phyloP scores from a whole-genome alignment of 2,329 filamentous ascomycete genomes.

The Fusarium abutilonis region DNA sequence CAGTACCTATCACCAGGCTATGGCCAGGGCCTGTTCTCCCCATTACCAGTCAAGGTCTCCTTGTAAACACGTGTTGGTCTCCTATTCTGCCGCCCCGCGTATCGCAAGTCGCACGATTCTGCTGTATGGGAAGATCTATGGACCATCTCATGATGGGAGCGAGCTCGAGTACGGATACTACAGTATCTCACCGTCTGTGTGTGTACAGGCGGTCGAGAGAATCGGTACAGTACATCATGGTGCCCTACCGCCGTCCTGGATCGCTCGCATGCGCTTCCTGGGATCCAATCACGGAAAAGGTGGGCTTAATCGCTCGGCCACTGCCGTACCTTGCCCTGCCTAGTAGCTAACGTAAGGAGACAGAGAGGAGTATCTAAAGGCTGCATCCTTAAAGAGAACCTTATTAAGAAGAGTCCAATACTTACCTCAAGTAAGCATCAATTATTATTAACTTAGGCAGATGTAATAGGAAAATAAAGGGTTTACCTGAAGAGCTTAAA shows the following conservation, averaged over 20 bases:
- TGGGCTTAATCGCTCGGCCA: slow-evolving; percentile 7
- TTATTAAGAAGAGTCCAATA: no score
- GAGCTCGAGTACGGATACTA: slow-evolving; percentile 35
- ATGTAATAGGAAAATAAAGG: no score
- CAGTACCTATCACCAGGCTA: not conserved
- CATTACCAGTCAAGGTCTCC: slow-evolving; percentile 16
- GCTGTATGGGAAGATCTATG: slow-evolving; percentile 23
- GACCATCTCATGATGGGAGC: slow-evolving; percentile 4
- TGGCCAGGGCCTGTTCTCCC: slow-evolving; percentile 31
- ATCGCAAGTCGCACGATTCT: slow-evolving; percentile 35
- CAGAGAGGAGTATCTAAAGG: no score
- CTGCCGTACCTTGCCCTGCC: slow-evolving; percentile 14
- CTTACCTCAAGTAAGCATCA: no score
- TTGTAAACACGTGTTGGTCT: slow-evolving; percentile 42
- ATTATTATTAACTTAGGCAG: no score
- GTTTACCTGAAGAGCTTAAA: no score
- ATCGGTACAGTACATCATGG: not conserved
- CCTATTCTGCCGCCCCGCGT: slow-evolving; percentile 32
- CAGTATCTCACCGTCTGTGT: not conserved
- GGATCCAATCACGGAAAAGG: slow-evolving; percentile 1
- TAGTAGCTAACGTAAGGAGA: no score
- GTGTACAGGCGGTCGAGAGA: not conserved
- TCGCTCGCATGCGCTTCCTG: slow-evolving; percentile 7
- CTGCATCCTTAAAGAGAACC: no score
- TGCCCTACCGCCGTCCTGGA: slow-evolving; percentile 19